These are phyloP conservation scores for Erigeron canadensis DNA, from an alignment of 129 eudicot species.

Conservation along the genomic window DNA sequence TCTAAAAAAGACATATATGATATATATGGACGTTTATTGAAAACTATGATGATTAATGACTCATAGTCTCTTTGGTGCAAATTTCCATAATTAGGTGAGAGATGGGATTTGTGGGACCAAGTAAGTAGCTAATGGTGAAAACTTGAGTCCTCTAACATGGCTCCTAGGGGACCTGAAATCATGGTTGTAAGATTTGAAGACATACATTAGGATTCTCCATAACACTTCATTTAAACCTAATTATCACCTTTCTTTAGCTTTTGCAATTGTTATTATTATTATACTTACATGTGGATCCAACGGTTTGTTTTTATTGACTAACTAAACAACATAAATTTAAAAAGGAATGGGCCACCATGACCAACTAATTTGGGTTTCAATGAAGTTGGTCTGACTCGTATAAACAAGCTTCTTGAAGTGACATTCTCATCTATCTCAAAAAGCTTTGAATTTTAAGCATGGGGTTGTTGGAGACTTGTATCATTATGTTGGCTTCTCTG, in stretches of 20 bases:
- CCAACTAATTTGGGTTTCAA: conserved; percentile 37
- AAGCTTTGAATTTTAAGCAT: conserved; percentile 30
- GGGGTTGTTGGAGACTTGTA: conserved; percentile 43
- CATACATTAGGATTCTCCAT: conserved; percentile 55
- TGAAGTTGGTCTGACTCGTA: conserved; percentile 58
- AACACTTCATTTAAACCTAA: conserved; percentile 38
- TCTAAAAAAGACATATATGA: too few relatives aligned
- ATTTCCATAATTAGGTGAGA: conserved; percentile 39
- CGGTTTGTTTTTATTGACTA: conserved; percentile 42
- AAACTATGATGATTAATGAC: neutral
- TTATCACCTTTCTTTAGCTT: conserved; percentile 33
- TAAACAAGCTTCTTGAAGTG: conserved; percentile 40
- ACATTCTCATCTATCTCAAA: conserved; percentile 37
- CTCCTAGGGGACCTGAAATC: conserved; percentile 63
- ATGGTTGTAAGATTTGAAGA: conserved; percentile 55
- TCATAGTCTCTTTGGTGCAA: conserved; percentile 16
- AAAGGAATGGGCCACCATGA: conserved; percentile 56
- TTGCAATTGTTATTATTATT: conserved; percentile 22
- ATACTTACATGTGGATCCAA: conserved; percentile 46
- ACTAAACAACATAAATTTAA: conserved; percentile 27
- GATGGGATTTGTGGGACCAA: conserved; percentile 44
- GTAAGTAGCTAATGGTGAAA: conserved; percentile 38
- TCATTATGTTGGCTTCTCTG: neutral
- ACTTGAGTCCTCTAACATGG: conserved; percentile 38
- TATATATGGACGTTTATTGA: neutral